These are phyloP conservation scores for Hyaloscypha variabilis DNA, from an alignment of 495 filamentous ascomycete genomes.

Conservation along the genomic window DNA sequence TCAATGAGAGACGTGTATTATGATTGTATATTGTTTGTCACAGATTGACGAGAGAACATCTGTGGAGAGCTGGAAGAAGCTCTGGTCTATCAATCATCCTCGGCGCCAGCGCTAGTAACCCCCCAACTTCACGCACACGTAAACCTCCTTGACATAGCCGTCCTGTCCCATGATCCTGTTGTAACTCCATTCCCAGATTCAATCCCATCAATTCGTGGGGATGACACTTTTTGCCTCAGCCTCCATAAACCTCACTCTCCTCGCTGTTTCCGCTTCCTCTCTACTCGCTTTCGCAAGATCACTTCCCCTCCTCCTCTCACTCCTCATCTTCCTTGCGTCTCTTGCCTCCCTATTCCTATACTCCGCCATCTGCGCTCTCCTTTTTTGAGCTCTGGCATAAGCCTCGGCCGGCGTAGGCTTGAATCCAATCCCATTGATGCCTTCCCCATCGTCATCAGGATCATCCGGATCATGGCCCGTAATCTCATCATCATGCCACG, in stretches of 20 bases:
- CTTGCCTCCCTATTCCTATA: slow-evolving; percentile 81
- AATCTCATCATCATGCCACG: slow-evolving; percentile 84
- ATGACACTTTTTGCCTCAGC: slow-evolving; percentile 23
- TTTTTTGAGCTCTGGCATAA: slow-evolving; percentile 70
- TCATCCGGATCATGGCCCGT: slow-evolving; percentile 78
- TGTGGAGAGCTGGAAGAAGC: background rate
- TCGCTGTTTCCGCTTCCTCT: slow-evolving; percentile 22
- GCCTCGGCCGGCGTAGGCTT: slow-evolving; percentile 84
- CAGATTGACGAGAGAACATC: background rate
- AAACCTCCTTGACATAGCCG: background rate
- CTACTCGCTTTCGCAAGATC: slow-evolving; percentile 18
- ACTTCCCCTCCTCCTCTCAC: slow-evolving; percentile 58
- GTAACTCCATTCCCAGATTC: background rate
- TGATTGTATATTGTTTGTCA: slow-evolving; percentile 12
- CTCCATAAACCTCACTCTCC: slow-evolving; percentile 33
- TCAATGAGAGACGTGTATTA: slow-evolving; percentile 29
- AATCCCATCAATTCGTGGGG: slow-evolving; percentile 1
- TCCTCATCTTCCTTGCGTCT: slow-evolving; percentile 78
- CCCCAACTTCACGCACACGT: background rate
- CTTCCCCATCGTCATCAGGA: slow-evolving; percentile 75
- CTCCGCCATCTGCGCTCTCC: slow-evolving; percentile 80
- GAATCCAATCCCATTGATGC: slow-evolving; percentile 90
- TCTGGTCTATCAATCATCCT: background rate
- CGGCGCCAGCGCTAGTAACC: slow-evolving; percentile 1
- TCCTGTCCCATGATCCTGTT: background rate